Conservation (phyloP, 805 yeast genomes). For the Hanseniaspora osmophila region DNA sequence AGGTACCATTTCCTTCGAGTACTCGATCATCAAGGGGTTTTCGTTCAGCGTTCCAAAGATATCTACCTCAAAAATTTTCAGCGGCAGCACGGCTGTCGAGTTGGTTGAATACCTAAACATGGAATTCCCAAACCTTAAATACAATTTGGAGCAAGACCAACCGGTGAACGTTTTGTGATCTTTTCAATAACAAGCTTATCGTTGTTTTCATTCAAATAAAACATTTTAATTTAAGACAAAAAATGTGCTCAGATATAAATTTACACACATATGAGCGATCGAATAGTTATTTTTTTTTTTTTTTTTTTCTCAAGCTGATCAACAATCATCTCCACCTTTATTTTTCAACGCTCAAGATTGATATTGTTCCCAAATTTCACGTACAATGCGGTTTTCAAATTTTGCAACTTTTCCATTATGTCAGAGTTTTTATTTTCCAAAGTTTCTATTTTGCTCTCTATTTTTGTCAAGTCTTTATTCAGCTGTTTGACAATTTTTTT, state of each 20-base stretch:
- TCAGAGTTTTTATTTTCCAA: slow-evolving; percentile 34
- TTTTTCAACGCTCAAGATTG: slow-evolving; percentile 68
- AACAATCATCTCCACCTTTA: slow-evolving; percentile 3
- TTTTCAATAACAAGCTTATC: no score
- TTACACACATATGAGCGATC: no score
- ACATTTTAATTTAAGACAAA: no score
- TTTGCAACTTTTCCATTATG: slow-evolving; percentile 39
- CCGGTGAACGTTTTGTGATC: slow-evolving; percentile 8
- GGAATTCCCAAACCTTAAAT: not conserved
- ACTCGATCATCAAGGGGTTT: slow-evolving; percentile 35
- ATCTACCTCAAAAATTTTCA: not conserved
- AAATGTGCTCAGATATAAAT: no score
- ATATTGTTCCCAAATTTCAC: slow-evolving; percentile 83
- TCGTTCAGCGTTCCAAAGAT: slow-evolving; percentile 26
- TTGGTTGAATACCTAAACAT: not conserved
- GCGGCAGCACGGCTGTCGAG: not conserved
- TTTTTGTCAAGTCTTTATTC: slow-evolving; percentile 42
- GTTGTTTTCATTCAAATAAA: no score
- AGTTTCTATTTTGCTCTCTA: slow-evolving; percentile 36
- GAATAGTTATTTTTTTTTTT: no score
- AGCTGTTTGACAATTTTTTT: slow-evolving; percentile 51
- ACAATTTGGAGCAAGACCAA: slow-evolving; percentile 13
- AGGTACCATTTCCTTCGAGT: slow-evolving; percentile 34
- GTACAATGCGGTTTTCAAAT: slow-evolving; percentile 61
- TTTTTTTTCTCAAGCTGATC: no score